Evolutionary conservation across 2,329 filamentous ascomycete species (phyloP).

Genomic region (Septoria petroselini): DNA sequence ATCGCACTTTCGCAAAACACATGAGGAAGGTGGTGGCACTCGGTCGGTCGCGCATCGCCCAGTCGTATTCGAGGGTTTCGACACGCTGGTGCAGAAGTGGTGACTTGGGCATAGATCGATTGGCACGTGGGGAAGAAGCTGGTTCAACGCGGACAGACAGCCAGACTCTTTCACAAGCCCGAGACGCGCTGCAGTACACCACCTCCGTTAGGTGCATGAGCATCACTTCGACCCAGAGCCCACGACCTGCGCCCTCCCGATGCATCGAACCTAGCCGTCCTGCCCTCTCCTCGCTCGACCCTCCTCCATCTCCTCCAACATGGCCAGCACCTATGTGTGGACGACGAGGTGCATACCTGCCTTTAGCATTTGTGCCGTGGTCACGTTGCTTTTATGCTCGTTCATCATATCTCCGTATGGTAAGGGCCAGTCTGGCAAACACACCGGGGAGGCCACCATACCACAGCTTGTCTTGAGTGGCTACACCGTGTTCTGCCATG

Average conservation of each 20-base stretch:
- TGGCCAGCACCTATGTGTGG: constrained; percentile 30
- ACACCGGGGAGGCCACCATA: constrained; percentile 31
- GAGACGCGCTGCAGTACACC: constrained; percentile 10
- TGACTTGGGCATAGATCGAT: not conserved
- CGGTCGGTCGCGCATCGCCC: not conserved
- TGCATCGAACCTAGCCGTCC: constrained; percentile 10
- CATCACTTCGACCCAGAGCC: not conserved
- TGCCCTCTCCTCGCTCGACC: not conserved
- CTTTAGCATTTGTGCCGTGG: constrained; percentile 29
- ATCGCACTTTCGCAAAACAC: not conserved
- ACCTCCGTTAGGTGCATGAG: constrained; percentile 5
- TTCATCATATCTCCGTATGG: constrained; percentile 32
- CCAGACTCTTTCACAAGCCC: not conserved
- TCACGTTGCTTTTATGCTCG: constrained; percentile 29
- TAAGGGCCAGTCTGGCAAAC: constrained; percentile 25
- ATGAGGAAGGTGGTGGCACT: not conserved
- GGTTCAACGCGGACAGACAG: not conserved
- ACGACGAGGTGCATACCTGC: constrained; percentile 33
- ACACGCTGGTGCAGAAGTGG: not conserved
- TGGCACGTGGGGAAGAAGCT: constrained; percentile 4
- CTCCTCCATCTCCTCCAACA: constrained; percentile 6
- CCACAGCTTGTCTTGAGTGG: constrained; percentile 38
- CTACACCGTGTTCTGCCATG: constrained; percentile 64
- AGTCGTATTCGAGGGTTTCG: not conserved
- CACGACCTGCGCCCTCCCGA: constrained; percentile 4